Evolutionary conservation across 169 alveolate genomes (phyloP), one percentile per base, ranked within the genome.

Genomic region (Blepharisma undulans): DNA sequence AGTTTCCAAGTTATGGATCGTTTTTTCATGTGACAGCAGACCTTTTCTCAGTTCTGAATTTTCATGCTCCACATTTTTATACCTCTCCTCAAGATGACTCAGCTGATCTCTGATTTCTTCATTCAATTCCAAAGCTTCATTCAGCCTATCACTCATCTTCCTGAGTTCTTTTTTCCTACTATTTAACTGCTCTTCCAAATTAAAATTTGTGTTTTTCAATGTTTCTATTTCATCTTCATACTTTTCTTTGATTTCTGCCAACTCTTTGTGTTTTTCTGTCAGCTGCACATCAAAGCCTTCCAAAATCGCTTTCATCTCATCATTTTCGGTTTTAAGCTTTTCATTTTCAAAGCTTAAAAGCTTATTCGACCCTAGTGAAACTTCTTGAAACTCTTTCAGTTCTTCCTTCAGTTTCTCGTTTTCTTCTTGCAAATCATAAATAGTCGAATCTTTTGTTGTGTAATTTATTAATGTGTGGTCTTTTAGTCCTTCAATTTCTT

Each of bases 371-470:
- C 61, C 29, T 27, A 78, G 86, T 0, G 86, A 78, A 27, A 78
- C 7, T 78, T 78, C 86, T 36, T 78, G 86, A 78, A 29, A 78
- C 25, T 22, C 60, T 78, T 78, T 78, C 2, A 78, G 60, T 7
- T 78, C 86, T 78, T 78, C 86, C 18, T 78, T 36, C 29, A 78
- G 29, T 78, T 21, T 32, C 60, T 78, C 61, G 60, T 78, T 78
- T 29, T 27, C 34, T 78, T 78, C 86, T 5, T 27, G 29, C 60
- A 78, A 78, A 6, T 36, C 34, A 78, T 25, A 21, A 5, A 78
- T 78, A 78, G 29, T 27, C 60, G 60, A 29, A 78, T 25, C 86
- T 32, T 78, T 78, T 14, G 29, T 78, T 4, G 66, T 21, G 60
- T 27, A 78, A 6, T 78, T 36, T 36, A 25, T n/a, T 4, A 78